Conservation (phyloP, 1,284 basidiomycete species). For the Cutaneotrichosporon daszewskae region DNA sequence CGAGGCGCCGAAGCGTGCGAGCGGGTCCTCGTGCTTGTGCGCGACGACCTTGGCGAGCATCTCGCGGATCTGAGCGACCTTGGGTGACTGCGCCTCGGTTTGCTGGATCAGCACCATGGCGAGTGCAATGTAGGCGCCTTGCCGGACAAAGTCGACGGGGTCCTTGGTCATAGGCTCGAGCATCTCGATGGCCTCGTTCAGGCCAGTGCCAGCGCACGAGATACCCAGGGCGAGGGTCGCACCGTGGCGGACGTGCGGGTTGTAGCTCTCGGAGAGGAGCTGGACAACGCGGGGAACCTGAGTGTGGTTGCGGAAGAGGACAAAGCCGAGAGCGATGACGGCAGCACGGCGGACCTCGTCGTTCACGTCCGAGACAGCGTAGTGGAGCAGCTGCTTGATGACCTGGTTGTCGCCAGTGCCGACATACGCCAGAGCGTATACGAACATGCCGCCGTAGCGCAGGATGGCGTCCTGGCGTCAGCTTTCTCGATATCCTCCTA, state of each 20-base stretch:
- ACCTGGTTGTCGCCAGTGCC: constrained; percentile 90
- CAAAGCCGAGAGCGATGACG: constrained; percentile 87
- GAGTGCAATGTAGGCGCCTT: constrained; percentile 90
- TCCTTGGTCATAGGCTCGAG: constrained; percentile 96
- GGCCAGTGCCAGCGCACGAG: constrained; percentile 92
- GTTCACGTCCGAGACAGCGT: constrained; percentile 93
- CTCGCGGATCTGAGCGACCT: constrained; percentile 68
- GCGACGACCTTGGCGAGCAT: constrained; percentile 80
- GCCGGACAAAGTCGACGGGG: constrained; percentile 91
- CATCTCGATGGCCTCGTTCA: constrained; percentile 89
- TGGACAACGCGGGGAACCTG: constrained; percentile 94
- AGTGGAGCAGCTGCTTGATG: constrained; percentile 80
- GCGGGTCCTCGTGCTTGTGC: constrained; percentile 95
- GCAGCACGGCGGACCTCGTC: constrained; percentile 92
- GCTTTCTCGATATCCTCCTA: neutral
- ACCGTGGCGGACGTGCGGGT: constrained; percentile 94
- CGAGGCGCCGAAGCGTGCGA: constrained; percentile 92
- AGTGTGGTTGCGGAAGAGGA: constrained; percentile 88
- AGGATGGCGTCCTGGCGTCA: constrained; percentile 75
- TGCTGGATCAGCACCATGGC: constrained; percentile 95
- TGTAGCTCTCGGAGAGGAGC: constrained; percentile 91
- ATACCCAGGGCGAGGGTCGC: constrained; percentile 87
- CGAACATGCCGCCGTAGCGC: constrained; percentile 93
- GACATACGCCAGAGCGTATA: constrained; percentile 87
- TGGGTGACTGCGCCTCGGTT: constrained; percentile 79